These are phyloP conservation scores for Takakia lepidozioides DNA, from an alignment of 225 moss, liverwort and hornwort genomes.

Conservation along the genomic window DNA sequence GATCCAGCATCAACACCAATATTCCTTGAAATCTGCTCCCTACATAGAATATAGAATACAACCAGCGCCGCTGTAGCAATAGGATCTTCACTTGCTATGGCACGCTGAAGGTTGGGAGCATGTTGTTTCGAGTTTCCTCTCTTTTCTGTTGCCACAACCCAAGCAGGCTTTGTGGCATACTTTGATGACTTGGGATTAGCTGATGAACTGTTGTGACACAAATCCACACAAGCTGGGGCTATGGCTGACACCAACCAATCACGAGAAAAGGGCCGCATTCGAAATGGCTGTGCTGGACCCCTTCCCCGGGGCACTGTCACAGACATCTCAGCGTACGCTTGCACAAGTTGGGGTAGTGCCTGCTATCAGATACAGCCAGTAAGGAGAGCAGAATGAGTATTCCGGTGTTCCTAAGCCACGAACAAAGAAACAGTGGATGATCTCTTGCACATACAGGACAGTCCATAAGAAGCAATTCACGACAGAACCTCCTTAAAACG, in stretches of 20 bases:
- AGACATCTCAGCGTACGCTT: constrained; percentile 66
- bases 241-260: constrained; percentile 64
- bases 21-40: constrained; percentile 70
- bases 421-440: no score
- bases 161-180: constrained; percentile 11
- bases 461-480: no score
- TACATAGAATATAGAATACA: constrained; percentile 77
- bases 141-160: constrained; percentile 4
- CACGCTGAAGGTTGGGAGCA: constrained; percentile 7
- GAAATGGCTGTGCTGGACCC: constrained; percentile 60
- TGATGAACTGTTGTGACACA: constrained; percentile 26
- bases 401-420: no score
- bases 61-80: constrained; percentile 72
- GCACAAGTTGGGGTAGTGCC: constrained; percentile 73
- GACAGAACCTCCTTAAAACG: no score
- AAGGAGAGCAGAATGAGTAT: no score
- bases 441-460: no score
- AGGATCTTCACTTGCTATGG: constrained; percentile 37
- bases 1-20: constrained; percentile 59
- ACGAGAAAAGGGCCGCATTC: constrained; percentile 87
- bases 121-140: neutral
- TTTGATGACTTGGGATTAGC: constrained; percentile 14
- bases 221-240: constrained; percentile 56
- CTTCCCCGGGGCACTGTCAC: constrained; percentile 65
- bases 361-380: no score